Evolutionary conservation across 305 asterid species (phyloP).

Genomic region (Fraxinus xanthoxyloides): DNA sequence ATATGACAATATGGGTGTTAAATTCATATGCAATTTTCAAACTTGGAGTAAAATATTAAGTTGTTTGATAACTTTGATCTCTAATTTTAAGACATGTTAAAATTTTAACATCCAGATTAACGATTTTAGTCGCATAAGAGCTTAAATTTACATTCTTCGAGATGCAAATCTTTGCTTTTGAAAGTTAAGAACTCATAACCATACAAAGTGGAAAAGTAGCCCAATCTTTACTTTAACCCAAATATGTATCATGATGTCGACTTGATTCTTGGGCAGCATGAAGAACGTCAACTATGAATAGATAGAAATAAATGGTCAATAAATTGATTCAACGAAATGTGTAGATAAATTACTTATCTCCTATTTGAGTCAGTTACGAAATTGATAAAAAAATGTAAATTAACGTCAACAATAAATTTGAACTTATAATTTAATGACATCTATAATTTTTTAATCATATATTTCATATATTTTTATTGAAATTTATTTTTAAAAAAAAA

Average conservation of each 20-base stretch:
- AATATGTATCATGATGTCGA: background rate
- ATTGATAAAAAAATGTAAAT: background rate
- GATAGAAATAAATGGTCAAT: no score
- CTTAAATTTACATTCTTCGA: no score
- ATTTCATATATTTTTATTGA: no score
- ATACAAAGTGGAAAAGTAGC: background rate
- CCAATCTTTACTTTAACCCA: background rate
- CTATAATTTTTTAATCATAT: background rate
- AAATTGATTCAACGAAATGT: background rate
- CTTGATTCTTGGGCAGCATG: background rate
- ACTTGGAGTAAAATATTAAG: background rate
- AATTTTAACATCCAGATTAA: no score
- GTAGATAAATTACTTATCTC: no score
- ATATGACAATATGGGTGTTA: background rate
- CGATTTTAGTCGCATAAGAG: no score
- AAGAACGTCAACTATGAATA: no score
- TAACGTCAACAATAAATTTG: background rate
- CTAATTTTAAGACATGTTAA: no score
- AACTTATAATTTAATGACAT: no score
- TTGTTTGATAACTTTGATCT: background rate
- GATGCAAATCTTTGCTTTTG: background rate
- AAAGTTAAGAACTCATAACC: background rate
- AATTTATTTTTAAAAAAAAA: no score
- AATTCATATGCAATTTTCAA: background rate
- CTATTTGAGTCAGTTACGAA: background rate